Evolutionary conservation across 352 stramenopile genomes (phyloP), one percentile per base, ranked within the genome.

Genomic region (Thalassiosira ordinaria): DNA sequence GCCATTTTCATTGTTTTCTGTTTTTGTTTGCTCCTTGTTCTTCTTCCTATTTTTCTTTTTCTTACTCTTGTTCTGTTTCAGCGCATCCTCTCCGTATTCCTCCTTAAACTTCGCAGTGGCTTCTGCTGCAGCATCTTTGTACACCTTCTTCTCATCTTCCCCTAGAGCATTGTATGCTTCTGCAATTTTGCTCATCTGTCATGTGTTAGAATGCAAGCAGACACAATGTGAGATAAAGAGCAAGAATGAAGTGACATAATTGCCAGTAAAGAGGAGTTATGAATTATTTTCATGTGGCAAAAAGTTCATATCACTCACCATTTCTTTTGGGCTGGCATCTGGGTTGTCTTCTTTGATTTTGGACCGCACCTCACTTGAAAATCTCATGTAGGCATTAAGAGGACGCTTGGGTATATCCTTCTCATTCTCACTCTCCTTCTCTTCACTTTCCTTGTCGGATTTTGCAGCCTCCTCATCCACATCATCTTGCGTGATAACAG

Each of bases 381-480:
- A 94, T 57, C 89, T 74, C 63, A 93, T 84, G 57, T 84, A 91
- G 1, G 94, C 92, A 31, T 91, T 97, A 51, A 95, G 86, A 41
- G 92, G 86, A 56, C 93, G 89, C 91, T 98, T 98, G 16, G 61
- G 39, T 47, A 20, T 69, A 80, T 86, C 53, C 77, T 80, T 62
- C 18, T 67, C 53, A 78, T 86, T 52, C 46, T 64, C n/a, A 13
- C 35, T 1, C 7, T 31, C 35, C 46, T 49, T 29, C 33, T 33
- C 53, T n/a, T n/a, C n/a, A n/a, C n/a, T n/a, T n/a, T n/a, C n/a
- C n/a, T n/a, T n/a, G n/a, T n/a, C n/a, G n/a, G n/a, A n/a, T n/a
- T n/a, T n/a, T n/a, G n/a, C n/a, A n/a, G n/a, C n/a, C n/a, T n/a
- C n/a, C n/a, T n/a, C n/a, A n/a, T n/a, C n/a, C n/a, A n/a, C n/a